A percentile compares a stretch with the other conserved stretches of the same genome.
phyloP scores from a whole-genome alignment of 371 early-diverging fungal species.

The Mucor indicus region DNA sequence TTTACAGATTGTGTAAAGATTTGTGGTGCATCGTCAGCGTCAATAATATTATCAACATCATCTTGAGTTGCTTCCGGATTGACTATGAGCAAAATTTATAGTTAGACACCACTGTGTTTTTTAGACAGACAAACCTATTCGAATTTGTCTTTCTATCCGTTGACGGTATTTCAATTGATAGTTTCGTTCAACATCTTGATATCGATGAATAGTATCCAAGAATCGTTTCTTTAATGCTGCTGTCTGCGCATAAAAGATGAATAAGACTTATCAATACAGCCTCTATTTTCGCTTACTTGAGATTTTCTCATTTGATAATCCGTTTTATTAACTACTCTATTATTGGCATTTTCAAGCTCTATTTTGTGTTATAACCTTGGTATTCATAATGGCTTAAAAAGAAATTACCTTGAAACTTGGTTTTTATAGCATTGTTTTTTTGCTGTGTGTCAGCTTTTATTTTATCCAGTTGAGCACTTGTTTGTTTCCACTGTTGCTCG shows the following conservation, averaged over 20 bases:
- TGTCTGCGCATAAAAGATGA: slow-evolving; percentile 1
- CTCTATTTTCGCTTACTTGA: slow-evolving; percentile 16
- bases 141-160: slow-evolving; percentile 74
- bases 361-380: neutral
- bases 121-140: slow-evolving; percentile 61
- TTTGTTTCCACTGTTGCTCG: slow-evolving; percentile 34
- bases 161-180: slow-evolving; percentile 76
- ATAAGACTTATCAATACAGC: neutral
- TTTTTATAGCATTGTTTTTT: slow-evolving; percentile 27
- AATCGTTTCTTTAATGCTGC: slow-evolving; percentile 57
- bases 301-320: slow-evolving; percentile 32
- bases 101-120: too few species aligned
- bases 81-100: slow-evolving; percentile 32
- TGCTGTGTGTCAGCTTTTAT: slow-evolving; percentile 28
- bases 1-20: slow-evolving; percentile 81
- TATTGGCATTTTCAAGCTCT: slow-evolving; percentile 30
- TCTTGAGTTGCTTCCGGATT: slow-evolving; percentile 75
- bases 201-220: slow-evolving; percentile 75
- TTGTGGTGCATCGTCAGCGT: slow-evolving; percentile 61
- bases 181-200: slow-evolving; percentile 70
- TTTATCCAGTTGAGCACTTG: slow-evolving; percentile 25
- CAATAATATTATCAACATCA: slow-evolving; percentile 74
- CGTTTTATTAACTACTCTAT: slow-evolving; percentile 15
- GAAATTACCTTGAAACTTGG: slow-evolving; percentile 25
- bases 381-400: neutral